Evolutionary conservation across 1,284 basidiomycete genomes (phyloP).

Genomic region (Boletus sp.): DNA sequence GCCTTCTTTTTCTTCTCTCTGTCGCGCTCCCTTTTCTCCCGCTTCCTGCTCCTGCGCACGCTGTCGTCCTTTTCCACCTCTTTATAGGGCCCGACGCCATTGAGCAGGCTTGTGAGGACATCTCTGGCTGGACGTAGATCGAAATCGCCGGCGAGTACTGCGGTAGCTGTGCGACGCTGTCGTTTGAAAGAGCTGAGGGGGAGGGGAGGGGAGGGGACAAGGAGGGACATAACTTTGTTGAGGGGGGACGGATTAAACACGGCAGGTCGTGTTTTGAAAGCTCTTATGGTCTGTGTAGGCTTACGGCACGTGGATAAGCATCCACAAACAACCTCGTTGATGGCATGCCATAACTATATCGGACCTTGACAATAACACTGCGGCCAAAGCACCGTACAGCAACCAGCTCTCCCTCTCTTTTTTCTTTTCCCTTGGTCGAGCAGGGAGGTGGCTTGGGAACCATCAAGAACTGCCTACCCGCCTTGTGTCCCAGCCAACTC

Average conservation of each 20-base stretch:
- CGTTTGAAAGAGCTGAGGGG: conserved; percentile 47
- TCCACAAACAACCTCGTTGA: conserved; percentile 41
- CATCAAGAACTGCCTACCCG: conserved; percentile 34
- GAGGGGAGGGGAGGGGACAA: conserved; percentile 40
- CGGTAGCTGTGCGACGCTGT: conserved; percentile 68
- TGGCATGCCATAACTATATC: conserved; percentile 34
- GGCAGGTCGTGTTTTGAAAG: conserved; percentile 40
- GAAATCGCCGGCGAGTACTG: conserved; percentile 73
- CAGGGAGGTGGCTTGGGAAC: conserved; percentile 34
- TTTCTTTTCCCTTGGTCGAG: background rate
- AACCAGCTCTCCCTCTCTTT: too few species aligned
- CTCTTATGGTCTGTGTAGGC: conserved; percentile 41
- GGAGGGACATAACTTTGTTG: conserved; percentile 33
- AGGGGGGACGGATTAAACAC: conserved; percentile 24
- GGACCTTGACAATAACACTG: conserved; percentile 35
- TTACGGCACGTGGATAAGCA: conserved; percentile 43
- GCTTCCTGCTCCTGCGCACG: conserved; percentile 50
- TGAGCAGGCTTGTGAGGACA: conserved; percentile 75
- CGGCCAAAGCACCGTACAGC: too few species aligned
- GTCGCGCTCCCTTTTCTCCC: conserved; percentile 54
- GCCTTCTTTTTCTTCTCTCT: conserved; percentile 42
- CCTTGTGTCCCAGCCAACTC: conserved; percentile 33
- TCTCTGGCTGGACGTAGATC: conserved; percentile 68
- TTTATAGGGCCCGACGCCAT: conserved; percentile 69
- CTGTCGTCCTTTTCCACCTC: conserved; percentile 63